Conservation (phyloP, 2,329 filamentous ascomycete genomes). For the Aphanoascus verrucosus region DNA sequence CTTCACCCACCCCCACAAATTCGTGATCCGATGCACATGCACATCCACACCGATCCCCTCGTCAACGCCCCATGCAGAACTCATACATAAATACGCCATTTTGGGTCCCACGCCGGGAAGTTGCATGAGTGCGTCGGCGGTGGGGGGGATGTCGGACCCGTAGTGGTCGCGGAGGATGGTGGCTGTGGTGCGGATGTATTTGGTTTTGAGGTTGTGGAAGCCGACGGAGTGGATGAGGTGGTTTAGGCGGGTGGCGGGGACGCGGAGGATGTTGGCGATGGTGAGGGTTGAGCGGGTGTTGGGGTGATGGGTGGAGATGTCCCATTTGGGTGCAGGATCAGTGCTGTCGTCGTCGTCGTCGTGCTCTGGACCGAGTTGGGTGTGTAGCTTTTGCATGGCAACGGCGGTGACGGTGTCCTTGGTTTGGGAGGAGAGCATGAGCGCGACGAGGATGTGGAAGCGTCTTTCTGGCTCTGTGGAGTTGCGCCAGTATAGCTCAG, state of each 20-base stretch:
- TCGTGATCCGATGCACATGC: conserved; percentile 88
- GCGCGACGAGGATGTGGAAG: conserved; percentile 73
- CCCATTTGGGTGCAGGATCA: conserved; percentile 10
- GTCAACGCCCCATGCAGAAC: conserved; percentile 58
- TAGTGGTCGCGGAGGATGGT: conserved; percentile 60
- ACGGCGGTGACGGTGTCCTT: conserved; percentile 84
- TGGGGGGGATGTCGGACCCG: conserved; percentile 66
- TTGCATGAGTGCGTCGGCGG: conserved; percentile 61
- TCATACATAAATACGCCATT: conserved; percentile 85
- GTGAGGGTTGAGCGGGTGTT: conserved; percentile 46
- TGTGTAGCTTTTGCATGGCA: conserved; percentile 69
- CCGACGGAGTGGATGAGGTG: conserved; percentile 72
- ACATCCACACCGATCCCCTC: conserved; percentile 87
- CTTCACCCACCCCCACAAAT: conserved; percentile 84
- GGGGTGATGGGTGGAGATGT: conserved; percentile 16
- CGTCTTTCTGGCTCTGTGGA: conserved; percentile 49
- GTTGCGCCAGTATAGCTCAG: conserved; percentile 35
- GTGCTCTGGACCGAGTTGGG: conserved; percentile 46
- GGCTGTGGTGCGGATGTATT: conserved; percentile 66
- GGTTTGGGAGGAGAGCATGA: conserved; percentile 89
- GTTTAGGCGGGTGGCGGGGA: conserved; percentile 57
- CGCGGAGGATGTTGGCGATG: conserved; percentile 64
- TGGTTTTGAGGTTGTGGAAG: conserved; percentile 92
- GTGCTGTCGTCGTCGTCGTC: neutral
- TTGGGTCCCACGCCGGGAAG: conserved; percentile 86